These are phyloP conservation scores for Cyberlindnera mrakii DNA, from an alignment of 805 yeast species.

Conservation along the genomic window DNA sequence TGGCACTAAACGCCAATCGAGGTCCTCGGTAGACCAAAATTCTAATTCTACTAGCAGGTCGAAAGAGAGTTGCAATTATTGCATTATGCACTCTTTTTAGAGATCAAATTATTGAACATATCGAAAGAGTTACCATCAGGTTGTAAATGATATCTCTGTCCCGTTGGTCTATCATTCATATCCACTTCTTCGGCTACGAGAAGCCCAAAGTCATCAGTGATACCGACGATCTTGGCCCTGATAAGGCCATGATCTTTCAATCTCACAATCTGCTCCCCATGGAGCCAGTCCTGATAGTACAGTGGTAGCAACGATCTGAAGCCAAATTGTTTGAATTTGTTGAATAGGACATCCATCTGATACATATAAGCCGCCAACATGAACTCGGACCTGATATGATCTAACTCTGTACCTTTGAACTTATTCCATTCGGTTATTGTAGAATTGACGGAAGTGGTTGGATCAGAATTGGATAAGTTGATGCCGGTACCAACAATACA, in stretches of 20 bases:
- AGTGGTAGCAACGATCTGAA: slow-evolving; percentile 58
- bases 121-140: slow-evolving; percentile 98
- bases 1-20: too few species aligned
- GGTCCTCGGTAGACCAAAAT: too few species aligned
- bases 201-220: slow-evolving; percentile 80
- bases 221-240: slow-evolving; percentile 69
- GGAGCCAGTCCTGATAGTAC: slow-evolving; percentile 87
- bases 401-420: slow-evolving; percentile 31
- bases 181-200: slow-evolving; percentile 67
- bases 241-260: slow-evolving; percentile 47
- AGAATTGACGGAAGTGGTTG: slow-evolving; percentile 81
- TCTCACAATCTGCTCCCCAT: slow-evolving; percentile 65
- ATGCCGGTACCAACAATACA: slow-evolving; percentile 84
- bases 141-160: slow-evolving; percentile 62
- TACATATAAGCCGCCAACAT: slow-evolving; percentile 65
- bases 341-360: slow-evolving; percentile 56
- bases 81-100: slow-evolving; percentile 34
- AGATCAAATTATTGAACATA: slow-evolving; percentile 84
- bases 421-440: slow-evolving; percentile 59
- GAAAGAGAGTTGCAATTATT: too few species aligned
- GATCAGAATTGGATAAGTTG: slow-evolving; percentile 78
- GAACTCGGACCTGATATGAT: slow-evolving; percentile 32
- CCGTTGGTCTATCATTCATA: slow-evolving; percentile 39
- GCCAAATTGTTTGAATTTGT: slow-evolving; percentile 57
- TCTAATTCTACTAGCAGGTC: too few species aligned